These are phyloP conservation scores for Yamadazyma buinensis DNA, from an alignment of 1,139 yeast species.

Conservation along the genomic window DNA sequence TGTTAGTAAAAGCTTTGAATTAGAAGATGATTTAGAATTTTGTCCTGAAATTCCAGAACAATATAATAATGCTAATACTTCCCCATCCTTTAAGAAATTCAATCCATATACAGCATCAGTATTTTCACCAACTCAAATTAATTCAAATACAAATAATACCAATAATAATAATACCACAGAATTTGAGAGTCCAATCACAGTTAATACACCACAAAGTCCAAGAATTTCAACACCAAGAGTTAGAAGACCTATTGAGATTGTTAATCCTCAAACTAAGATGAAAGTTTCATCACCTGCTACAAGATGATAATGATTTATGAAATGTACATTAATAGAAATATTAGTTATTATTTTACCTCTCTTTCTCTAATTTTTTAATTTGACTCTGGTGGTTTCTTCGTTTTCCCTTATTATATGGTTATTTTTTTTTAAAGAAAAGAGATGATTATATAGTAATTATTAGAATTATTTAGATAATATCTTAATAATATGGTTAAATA, in stretches of 20 bases:
- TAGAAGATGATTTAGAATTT: slow-evolving; percentile 64
- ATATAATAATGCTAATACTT: slow-evolving; percentile 9
- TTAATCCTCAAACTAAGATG: slow-evolving; percentile 74
- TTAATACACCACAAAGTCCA: slow-evolving; percentile 22
- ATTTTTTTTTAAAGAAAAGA: too few relatives aligned
- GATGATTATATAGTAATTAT: too few relatives aligned
- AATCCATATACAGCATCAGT: slow-evolving; percentile 59
- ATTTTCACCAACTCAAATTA: slow-evolving; percentile 40
- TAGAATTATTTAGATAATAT: too few relatives aligned
- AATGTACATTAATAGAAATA: slow-evolving; percentile 8
- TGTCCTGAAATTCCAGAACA: slow-evolving; percentile 53
- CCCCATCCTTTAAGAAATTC: slow-evolving; percentile 39
- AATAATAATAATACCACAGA: background rate
- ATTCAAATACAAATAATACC: slow-evolving; percentile 2
- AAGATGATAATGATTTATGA: slow-evolving; percentile 13
- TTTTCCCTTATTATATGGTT: too few relatives aligned
- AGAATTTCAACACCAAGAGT: slow-evolving; percentile 53
- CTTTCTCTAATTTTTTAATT: too few relatives aligned
- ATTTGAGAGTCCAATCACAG: slow-evolving; percentile 4
- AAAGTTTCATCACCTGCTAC: slow-evolving; percentile 53
- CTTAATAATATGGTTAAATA: too few relatives aligned
- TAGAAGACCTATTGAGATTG: slow-evolving; percentile 66
- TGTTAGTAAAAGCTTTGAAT: slow-evolving; percentile 57
- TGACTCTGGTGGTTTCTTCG: too few relatives aligned
- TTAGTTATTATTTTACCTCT: background rate